Percentiles rank a stretch among this genome's conserved stretches.
Evolutionary conservation across 768 basidiomycete genomes (phyloP).

Genomic region (Dioszegia hungarica): DNA sequence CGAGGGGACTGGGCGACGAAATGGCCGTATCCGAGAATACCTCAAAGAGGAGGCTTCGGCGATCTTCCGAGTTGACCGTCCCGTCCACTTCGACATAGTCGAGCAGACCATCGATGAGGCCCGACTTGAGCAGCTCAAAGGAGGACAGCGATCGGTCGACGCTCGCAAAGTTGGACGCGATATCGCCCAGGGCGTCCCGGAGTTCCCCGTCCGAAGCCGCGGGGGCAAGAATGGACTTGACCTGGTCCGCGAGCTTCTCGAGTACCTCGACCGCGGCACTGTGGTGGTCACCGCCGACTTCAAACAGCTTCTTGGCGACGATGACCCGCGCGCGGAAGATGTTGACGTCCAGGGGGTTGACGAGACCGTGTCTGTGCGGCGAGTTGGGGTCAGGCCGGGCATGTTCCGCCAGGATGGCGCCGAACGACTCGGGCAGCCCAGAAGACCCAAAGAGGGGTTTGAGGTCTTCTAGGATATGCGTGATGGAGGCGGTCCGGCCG

Average conservation of each 20-base stretch:
- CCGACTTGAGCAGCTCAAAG: constrained; percentile 91
- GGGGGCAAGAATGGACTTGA: constrained; percentile 59
- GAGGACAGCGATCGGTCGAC: constrained; percentile 67
- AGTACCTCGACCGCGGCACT: constrained; percentile 60
- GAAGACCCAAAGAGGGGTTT: constrained; percentile 24
- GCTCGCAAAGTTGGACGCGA: constrained; percentile 75
- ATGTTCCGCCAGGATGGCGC: constrained; percentile 13
- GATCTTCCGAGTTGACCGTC: constrained; percentile 58
- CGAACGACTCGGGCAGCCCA: constrained; percentile 15
- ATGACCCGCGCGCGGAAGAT: constrained; percentile 87
- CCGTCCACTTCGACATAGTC: constrained; percentile 72
- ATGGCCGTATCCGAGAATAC: constrained; percentile 57
- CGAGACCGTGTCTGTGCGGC: constrained; percentile 7
- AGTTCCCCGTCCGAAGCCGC: constrained; percentile 63
- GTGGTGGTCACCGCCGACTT: constrained; percentile 47
- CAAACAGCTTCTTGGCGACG: constrained; percentile 67
- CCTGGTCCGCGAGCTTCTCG: constrained; percentile 58
- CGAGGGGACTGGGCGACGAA: constrained; percentile 60
- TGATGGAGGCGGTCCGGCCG: background rate
- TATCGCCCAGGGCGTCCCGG: constrained; percentile 60
- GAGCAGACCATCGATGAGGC: constrained; percentile 79
- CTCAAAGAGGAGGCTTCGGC: constrained; percentile 74
- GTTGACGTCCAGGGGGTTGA: constrained; percentile 81
- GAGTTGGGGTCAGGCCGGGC: background rate
- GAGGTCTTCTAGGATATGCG: constrained; percentile 16